A percentile compares a stretch with the other conserved stretches of the same genome.
Evolutionary conservation across 148 eudicot genomes (phyloP).

Genomic region (Fagopyrum tataricum): DNA sequence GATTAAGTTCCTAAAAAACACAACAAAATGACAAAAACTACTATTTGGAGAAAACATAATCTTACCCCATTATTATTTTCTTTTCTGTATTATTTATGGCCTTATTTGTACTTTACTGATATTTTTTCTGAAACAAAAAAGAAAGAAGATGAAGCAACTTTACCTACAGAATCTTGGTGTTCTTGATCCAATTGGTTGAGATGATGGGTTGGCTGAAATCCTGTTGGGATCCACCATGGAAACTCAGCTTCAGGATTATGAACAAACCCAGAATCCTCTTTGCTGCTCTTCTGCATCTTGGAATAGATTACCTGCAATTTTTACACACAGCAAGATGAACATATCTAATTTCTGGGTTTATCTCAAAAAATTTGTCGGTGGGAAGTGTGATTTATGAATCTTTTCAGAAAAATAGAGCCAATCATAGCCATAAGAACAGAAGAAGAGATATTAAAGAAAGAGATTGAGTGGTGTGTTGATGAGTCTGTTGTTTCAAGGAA

Average conservation of each 20-base stretch:
- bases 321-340: not conserved
- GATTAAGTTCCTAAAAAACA: not conserved
- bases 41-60: not conserved
- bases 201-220: not conserved
- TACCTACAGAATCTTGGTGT: not conserved
- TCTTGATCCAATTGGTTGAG: not conserved
- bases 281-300: slow-evolving; percentile 2
- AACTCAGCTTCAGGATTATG: not conserved
- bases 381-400: too few relatives aligned
- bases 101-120: not conserved
- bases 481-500: slow-evolving; percentile 14
- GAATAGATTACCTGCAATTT: not conserved
- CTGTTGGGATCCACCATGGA: not conserved
- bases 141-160: not conserved
- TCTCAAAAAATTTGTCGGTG: not conserved
- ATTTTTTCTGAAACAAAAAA: not conserved
- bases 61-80: not conserved
- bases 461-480: not conserved
- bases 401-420: not conserved
- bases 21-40: not conserved
- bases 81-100: not conserved
- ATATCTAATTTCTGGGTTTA: not conserved
- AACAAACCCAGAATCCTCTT: not conserved
- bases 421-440: not conserved
- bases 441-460: not conserved